Conservation (phyloP, 371 early-diverging fungal species). For the Mortierella sp. region DNA sequence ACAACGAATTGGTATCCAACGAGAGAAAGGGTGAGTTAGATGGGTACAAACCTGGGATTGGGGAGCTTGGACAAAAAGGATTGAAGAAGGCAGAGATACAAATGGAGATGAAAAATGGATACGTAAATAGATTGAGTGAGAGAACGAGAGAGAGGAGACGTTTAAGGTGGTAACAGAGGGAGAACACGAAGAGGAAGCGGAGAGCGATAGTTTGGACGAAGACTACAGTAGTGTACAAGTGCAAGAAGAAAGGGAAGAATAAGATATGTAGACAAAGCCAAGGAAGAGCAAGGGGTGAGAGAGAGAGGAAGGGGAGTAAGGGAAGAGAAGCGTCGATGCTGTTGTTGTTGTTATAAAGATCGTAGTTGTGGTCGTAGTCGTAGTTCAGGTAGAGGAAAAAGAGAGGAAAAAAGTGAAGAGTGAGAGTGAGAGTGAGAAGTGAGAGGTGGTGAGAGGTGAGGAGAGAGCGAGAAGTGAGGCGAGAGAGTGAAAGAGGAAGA, state of each 20-base stretch:
- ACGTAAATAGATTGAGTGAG: neutral
- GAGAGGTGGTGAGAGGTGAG: neutral
- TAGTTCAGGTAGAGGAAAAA: neutral
- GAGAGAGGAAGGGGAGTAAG: neutral
- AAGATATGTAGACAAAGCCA: neutral
- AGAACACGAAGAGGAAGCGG: neutral
- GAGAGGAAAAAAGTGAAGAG: neutral
- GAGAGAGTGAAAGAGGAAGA: neutral
- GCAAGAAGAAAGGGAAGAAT: slow-evolving; percentile 8
- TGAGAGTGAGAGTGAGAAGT: too few species aligned
- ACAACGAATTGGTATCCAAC: neutral
- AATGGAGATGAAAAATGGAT: neutral
- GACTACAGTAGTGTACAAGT: too few species aligned
- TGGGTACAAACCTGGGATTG: neutral
- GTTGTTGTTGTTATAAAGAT: too few species aligned
- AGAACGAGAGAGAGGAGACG: neutral
- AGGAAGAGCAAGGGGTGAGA: neutral
- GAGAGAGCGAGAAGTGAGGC: neutral
- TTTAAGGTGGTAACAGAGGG: neutral
- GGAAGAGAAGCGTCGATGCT: too few species aligned
- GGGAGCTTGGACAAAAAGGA: neutral
- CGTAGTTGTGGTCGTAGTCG: too few species aligned
- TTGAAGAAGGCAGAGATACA: neutral
- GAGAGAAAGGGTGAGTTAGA: neutral
- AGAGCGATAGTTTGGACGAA: too few species aligned